phyloP scores from a whole-genome alignment of 495 filamentous ascomycete genomes.

The Emericellopsis terricola region DNA sequence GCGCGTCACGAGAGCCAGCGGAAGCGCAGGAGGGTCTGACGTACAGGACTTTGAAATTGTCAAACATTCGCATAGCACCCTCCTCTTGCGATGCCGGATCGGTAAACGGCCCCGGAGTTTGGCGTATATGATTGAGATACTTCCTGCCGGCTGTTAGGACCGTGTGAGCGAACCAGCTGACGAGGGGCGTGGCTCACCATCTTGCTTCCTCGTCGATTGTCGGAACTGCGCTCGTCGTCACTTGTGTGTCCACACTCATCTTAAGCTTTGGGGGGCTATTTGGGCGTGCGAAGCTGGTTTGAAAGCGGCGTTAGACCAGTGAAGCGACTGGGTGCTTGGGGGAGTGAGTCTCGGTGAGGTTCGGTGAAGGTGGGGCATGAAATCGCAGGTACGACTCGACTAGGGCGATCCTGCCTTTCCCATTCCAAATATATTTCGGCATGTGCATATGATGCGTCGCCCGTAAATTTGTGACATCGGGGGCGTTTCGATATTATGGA shows the following conservation, averaged over 20 bases:
- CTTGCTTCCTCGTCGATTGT: neutral
- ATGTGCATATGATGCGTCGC: too few species aligned
- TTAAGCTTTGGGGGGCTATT: neutral
- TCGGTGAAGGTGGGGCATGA: constrained; percentile 1
- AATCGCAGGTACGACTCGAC: too few species aligned
- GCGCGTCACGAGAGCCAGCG: neutral
- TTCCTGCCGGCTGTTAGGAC: constrained; percentile 27
- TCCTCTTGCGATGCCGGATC: constrained; percentile 50
- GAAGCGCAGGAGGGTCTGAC: too few species aligned
- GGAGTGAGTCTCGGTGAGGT: neutral
- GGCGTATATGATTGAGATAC: constrained; percentile 63
- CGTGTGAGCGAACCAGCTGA: neutral
- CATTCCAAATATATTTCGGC: too few species aligned
- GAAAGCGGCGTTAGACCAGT: neutral
- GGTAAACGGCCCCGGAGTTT: constrained; percentile 58
- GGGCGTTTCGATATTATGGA: constrained; percentile 32
- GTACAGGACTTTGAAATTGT: constrained; percentile 51
- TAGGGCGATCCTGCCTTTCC: too few species aligned
- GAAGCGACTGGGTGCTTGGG: neutral
- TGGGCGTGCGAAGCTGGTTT: neutral
- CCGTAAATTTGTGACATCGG: too few species aligned
- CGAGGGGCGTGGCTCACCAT: constrained; percentile 3
- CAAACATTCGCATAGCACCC: constrained; percentile 38
- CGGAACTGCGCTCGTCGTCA: neutral
- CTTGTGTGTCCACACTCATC: constrained; percentile 2